Base-by-base conservation (phyloP, 805 yeast genomes). In the Saccharomycopsis microspora region DNA sequence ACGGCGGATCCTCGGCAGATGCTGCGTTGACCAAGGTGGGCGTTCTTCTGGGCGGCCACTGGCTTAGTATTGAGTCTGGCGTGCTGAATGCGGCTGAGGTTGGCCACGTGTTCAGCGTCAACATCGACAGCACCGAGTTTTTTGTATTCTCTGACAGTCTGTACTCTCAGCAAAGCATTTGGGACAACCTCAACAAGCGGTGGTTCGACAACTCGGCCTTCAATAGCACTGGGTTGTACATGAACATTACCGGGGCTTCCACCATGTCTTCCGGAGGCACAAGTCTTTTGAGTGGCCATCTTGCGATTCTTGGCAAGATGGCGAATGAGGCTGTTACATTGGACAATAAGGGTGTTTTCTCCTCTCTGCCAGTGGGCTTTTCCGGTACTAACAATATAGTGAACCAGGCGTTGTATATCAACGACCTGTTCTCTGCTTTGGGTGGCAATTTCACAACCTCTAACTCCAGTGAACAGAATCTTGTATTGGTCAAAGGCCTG, bases 51-150 rank as follows among this genome's bases (percentile, higher is more conserved):
- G 46, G 57, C 32, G 61, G 67, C 48, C 67, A 65, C 0, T 74
- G 77, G 72, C 65, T 53, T 43, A 32, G 44, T 11, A 37, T 49
- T 8, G 47, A 39, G n/a, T 44, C 52, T 5, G 54, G 54, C 4
- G 29, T 43, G n/a, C 5, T 46, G 37, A 44, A 44, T 8, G 32
- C 52, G 6, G 28, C 31, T 10, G 48, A 53, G 1, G 41, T 57
- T 3, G 40, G 58, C 3, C 50, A 55, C 1, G 59, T 64, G 47
- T 54, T 70, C 27, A 64, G 61, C 41, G 46, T 70, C 11, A 40
- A 68, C 1, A 57, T 72, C 38, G 60, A 69, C 39, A 65, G 59
- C 3, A 56, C 60, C 0, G 72, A 73, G 9, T 76, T 64, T 51
- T 66, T 69, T 49, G 56, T 72, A 0, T 69, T 78, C 47, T 61